Evolutionary conservation across 176 grass and related monocot genomes (phyloP).

Genomic region (Sorghum bicolor): DNA sequence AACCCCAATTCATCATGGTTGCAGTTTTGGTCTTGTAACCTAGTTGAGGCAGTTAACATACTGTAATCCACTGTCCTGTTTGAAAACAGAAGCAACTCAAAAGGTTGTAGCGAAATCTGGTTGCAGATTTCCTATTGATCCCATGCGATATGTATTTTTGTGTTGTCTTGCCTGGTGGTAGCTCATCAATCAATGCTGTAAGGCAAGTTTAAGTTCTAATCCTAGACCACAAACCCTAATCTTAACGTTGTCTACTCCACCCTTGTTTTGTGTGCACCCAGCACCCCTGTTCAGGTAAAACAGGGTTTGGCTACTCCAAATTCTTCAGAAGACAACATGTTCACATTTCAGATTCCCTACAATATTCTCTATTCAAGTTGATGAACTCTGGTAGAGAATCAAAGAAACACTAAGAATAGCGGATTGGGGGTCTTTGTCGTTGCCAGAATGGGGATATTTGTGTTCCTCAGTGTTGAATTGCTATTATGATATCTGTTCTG

Average conservation of each 20-base stretch:
- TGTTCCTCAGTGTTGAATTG: too few species aligned
- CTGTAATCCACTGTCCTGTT: background rate
- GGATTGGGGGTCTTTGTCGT: too few species aligned
- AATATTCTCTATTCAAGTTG: too few species aligned
- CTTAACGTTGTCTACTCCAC: background rate
- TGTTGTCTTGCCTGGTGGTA: background rate
- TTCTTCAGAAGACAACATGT: too few species aligned
- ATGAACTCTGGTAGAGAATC: too few species aligned
- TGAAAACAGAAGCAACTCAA: background rate
- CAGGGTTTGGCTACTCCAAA: background rate
- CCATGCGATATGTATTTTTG: background rate
- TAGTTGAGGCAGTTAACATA: constrained; percentile 13
- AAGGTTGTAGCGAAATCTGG: background rate
- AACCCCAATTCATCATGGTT: background rate
- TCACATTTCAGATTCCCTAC: too few species aligned
- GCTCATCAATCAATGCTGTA: background rate
- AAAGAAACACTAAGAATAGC: too few species aligned
- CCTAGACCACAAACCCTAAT: background rate
- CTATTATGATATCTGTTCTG: too few species aligned
- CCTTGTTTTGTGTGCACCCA: background rate
- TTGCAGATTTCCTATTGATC: background rate
- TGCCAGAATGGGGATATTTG: too few species aligned
- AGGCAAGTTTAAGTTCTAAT: background rate
- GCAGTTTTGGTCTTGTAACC: constrained; percentile 42
- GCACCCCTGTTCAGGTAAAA: background rate